These are phyloP conservation scores for Tubosaeta sp. DNA, from an alignment of 768 basidiomycete genomes.

Conservation along the genomic window DNA sequence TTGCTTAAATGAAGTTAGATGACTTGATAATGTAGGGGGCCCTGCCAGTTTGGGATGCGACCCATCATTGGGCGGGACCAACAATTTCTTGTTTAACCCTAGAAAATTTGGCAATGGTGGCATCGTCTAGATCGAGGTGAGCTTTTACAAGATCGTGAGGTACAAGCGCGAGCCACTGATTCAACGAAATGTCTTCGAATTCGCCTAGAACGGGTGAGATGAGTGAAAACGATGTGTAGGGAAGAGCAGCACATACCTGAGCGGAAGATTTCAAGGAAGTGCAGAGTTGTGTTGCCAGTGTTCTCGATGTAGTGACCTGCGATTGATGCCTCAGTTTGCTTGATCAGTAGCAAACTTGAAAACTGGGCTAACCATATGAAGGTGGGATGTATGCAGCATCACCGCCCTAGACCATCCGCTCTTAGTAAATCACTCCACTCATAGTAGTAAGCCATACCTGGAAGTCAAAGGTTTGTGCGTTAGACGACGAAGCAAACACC, in stretches of 20 bases:
- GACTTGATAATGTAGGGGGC: not conserved
- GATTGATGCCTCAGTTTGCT: not conserved
- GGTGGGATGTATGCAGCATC: slow-evolving; percentile 26
- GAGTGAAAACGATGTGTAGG: not conserved
- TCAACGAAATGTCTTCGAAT: slow-evolving; percentile 55
- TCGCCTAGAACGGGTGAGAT: slow-evolving; percentile 28
- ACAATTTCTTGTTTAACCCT: slow-evolving; percentile 51
- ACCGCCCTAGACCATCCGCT: slow-evolving; percentile 24
- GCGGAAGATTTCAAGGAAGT: slow-evolving; percentile 60
- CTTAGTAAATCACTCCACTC: not conserved
- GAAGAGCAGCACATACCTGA: slow-evolving; percentile 33
- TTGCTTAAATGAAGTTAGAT: not conserved
- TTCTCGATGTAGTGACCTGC: slow-evolving; percentile 69
- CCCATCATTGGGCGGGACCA: slow-evolving; percentile 17
- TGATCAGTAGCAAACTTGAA: not conserved
- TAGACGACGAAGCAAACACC: slow-evolving; percentile 36
- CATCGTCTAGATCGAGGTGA: slow-evolving; percentile 53
- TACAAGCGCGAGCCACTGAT: slow-evolving; percentile 60
- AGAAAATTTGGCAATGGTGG: slow-evolving; percentile 44
- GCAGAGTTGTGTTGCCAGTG: slow-evolving; percentile 54
- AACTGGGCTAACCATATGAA: slow-evolving; percentile 19
- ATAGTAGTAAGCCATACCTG: slow-evolving; percentile 23
- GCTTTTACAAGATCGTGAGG: slow-evolving; percentile 58
- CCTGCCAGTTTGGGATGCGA: not conserved
- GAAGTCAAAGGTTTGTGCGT: slow-evolving; percentile 44